phyloP scores from a whole-genome alignment of 148 eudicot genomes.

The Cornus suecica region DNA sequence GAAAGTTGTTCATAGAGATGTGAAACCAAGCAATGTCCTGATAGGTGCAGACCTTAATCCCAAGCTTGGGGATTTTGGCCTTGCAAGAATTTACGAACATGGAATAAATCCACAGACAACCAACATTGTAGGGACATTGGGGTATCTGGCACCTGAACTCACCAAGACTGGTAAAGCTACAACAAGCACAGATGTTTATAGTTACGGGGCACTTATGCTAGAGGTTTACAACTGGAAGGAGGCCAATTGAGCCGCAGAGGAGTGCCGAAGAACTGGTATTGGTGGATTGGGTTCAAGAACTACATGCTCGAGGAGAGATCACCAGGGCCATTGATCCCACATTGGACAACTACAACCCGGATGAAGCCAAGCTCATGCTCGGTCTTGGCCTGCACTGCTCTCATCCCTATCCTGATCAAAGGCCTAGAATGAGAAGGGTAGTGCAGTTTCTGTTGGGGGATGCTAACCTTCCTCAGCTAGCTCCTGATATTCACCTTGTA shows the following conservation, averaged over 20 bases:
- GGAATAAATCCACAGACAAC: constrained; percentile 17
- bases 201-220: constrained; percentile 18
- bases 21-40: constrained; percentile 21
- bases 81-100: constrained; percentile 14
- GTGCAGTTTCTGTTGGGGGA: constrained; percentile 18
- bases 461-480: constrained; percentile 9
- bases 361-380: constrained; percentile 17
- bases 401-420: constrained; percentile 15
- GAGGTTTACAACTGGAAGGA: constrained; percentile 19
- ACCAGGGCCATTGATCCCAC: constrained; percentile 11
- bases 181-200: constrained; percentile 12
- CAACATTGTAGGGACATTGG: constrained; percentile 11
- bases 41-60: constrained; percentile 18
- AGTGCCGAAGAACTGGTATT: constrained; percentile 10
- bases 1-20: constrained; percentile 19
- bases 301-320: constrained; percentile 6
- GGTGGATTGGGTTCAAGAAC: constrained; percentile 19
- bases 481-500: constrained; percentile 17
- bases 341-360: constrained; percentile 9
- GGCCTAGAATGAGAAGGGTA: constrained; percentile 21
- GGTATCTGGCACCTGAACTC: constrained; percentile 18
- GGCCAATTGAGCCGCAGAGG: constrained; percentile 20
- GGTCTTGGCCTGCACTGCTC: constrained; percentile 17
- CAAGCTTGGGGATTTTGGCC: constrained; percentile 19
- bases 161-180: constrained; percentile 17